Percentiles rank a stretch among this genome's conserved stretches.
Conservation (phyloP, 129 eudicot species). For the Tanacetum coccineum region DNA sequence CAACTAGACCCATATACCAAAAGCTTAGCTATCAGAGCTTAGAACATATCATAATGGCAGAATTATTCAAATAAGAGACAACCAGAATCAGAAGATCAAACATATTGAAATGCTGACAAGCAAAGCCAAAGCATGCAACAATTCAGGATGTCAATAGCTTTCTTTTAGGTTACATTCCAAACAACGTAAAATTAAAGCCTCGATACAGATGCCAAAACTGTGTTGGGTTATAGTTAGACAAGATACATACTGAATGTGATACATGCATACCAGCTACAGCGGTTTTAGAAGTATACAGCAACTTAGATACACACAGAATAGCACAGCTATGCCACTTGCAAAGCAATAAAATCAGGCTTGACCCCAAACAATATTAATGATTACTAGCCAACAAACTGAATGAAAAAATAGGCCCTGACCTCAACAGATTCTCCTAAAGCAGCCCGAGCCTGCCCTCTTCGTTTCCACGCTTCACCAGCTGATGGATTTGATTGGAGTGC, state of each 20-base stretch:
- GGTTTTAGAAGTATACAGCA: constrained; percentile 9
- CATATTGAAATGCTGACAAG: constrained; percentile 8
- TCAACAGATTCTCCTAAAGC: constrained; percentile 92
- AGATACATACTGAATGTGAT: constrained; percentile 13
- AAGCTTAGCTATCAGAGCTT: constrained; percentile 13
- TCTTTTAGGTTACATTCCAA: constrained; percentile 10
- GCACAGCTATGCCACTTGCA: not conserved
- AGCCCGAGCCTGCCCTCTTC: constrained; percentile 99
- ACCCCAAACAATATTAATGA: not conserved
- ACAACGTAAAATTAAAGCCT: constrained; percentile 7
- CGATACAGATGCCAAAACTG: constrained; percentile 8
- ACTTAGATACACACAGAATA: constrained; percentile 11
- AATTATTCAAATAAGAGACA: constrained; percentile 11
- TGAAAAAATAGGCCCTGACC: constrained; percentile 40
- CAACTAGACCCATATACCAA: constrained; percentile 11
- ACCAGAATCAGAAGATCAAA: constrained; percentile 17
- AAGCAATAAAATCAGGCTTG: not conserved
- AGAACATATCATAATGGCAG: constrained; percentile 15
- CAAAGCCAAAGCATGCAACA: constrained; percentile 19
- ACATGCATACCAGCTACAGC: constrained; percentile 13
- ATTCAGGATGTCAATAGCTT: not conserved
- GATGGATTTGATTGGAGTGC: constrained; percentile 86
- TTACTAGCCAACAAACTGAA: constrained; percentile 19
- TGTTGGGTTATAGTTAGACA: constrained; percentile 4
- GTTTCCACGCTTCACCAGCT: constrained; percentile 99